Evolutionary conservation across 345 rosid species (phyloP).

Genomic region (Excoecaria cochinchinensis): DNA sequence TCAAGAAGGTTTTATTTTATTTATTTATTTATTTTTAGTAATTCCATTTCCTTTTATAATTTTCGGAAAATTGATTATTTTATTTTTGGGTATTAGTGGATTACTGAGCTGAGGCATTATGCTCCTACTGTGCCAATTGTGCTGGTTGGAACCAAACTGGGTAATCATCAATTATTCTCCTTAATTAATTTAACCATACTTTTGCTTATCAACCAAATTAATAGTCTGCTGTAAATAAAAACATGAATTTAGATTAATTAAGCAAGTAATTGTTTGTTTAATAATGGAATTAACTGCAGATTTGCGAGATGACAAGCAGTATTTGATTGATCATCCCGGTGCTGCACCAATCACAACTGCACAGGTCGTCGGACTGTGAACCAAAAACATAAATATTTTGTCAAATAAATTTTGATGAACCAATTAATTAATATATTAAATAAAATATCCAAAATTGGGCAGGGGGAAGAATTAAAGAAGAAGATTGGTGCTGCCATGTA

Average conservation of each 20-base stretch:
- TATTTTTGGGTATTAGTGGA: constrained; percentile 34
- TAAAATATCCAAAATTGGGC: neutral
- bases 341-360: constrained; percentile 42
- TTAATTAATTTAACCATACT: no score
- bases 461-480: constrained; percentile 61
- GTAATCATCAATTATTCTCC: constrained; percentile 19
- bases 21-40: neutral
- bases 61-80: neutral
- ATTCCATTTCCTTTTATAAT: neutral
- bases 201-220: no score
- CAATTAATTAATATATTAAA: neutral
- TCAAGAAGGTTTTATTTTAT: constrained; percentile 41
- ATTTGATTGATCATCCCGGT: constrained; percentile 45
- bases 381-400: neutral
- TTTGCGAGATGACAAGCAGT: constrained; percentile 49
- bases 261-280: neutral
- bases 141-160: constrained; percentile 55
- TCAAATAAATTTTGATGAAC: neutral
- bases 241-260: no score
- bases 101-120: constrained; percentile 54
- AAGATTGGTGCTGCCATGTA: constrained; percentile 51
- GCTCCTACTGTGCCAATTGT: constrained; percentile 55
- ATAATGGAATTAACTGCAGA: constrained; percentile 29
- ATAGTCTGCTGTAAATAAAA: no score
- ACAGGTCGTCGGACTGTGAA: constrained; percentile 36